Evolutionary conservation across 345 rosid genomes (phyloP), one percentile per base, ranked within the genome.

Genomic region (Euphorbia lathyris): DNA sequence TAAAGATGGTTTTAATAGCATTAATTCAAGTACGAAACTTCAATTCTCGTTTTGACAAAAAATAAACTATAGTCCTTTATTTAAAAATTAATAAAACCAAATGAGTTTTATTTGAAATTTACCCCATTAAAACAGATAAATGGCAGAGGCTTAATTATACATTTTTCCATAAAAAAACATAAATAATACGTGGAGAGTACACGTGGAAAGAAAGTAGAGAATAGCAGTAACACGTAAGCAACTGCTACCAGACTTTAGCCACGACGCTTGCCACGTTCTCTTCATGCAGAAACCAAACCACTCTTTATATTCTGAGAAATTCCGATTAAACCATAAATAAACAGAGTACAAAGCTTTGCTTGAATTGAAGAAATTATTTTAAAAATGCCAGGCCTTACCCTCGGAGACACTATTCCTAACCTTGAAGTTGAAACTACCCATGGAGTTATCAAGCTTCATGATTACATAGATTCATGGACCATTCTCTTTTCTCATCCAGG

Each of bases 401-500:
- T 88, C 7, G 96, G 92, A 73, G 93, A 90, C 76, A 84, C 81
- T 1, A 70, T 90, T 45, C 97, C 96, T 29, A 82, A 90, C 76
- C 93, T 90, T 14, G 72, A 81, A 68, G 89, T 90, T 11, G 80
- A 83, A 72, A 88, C 88, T 70, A 88, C 95, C 45, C 91, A 80
- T 30, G 87, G 86, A 57, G 81, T 79, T 52, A 59, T 86, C 82
- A 88, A 80, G 82, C 88, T 93, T 38, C 84, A 93, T 77, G 92
- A 86, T 79, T 85, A 63, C 81, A 63, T 87, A 3, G 43, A 79
- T 78, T 58, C 63, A 45, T 90, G 93, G 96, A 83, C 96, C 76
- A 74, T 90, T 77, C 83, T 88, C 73, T 95, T 90, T 85, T 92
- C 96, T 19, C 97, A 88, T 63, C 91, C 97, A 7, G 88, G 90